Conservation (phyloP, 2,329 filamentous ascomycete genomes). For the Tetracladium maxilliforme region DNA sequence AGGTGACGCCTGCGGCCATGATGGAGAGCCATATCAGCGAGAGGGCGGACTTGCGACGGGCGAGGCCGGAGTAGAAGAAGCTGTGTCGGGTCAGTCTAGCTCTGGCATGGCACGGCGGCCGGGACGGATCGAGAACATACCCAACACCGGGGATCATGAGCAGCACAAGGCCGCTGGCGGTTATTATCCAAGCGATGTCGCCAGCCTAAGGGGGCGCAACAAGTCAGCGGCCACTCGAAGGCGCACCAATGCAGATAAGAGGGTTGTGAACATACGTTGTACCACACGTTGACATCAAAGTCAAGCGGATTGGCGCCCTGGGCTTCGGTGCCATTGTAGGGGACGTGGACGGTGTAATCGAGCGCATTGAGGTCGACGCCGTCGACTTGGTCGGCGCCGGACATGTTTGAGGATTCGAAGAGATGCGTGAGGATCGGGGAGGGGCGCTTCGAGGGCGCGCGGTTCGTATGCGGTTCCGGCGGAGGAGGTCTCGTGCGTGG, state of each 20-base stretch:
- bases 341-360: constrained; percentile 28
- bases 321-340: constrained; percentile 45
- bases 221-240: constrained; percentile 5
- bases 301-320: constrained; percentile 54
- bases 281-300: constrained; percentile 64
- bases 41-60: constrained; percentile 75
- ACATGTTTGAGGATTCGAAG: no score
- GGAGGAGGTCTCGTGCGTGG: no score
- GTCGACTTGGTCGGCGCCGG: no score
- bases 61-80: constrained; percentile 89
- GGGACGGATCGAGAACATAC: constrained; percentile 17
- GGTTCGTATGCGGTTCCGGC: no score
- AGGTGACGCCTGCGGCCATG: constrained; percentile 71
- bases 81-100: constrained; percentile 15
- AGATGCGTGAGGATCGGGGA: no score
- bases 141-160: constrained; percentile 91
- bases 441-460: no score
- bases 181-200: constrained; percentile 77
- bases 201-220: constrained; percentile 37
- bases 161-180: constrained; percentile 66
- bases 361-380: constrained; percentile 25
- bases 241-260: not conserved
- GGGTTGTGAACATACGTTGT: constrained; percentile 37
- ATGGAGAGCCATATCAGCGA: constrained; percentile 84
- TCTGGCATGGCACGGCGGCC: constrained; percentile 4